A percentile compares a stretch with the other conserved stretches of the same genome.
phyloP scores from a whole-genome alignment of 495 filamentous ascomycete species.

The Neurospora cerealis region DNA sequence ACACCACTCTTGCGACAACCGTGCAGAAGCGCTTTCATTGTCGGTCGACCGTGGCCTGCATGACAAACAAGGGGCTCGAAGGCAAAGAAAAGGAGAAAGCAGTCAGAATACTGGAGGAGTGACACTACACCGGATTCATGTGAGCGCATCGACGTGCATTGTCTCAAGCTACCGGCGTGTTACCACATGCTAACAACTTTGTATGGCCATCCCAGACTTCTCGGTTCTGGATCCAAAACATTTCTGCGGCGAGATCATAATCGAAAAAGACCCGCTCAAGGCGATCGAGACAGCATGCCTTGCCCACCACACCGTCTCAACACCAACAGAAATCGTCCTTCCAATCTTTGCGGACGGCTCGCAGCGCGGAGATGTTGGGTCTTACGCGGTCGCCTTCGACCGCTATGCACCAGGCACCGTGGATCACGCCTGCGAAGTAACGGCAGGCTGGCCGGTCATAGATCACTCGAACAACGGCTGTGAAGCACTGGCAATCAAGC shows the following conservation, averaged over 20 bases:
- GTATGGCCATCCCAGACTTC: neutral
- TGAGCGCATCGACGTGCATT: too few relatives aligned
- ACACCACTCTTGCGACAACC: too few relatives aligned
- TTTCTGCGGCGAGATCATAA: neutral
- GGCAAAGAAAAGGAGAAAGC: too few relatives aligned
- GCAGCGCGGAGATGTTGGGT: accelerated
- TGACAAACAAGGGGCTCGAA: too few relatives aligned
- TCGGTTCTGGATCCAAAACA: neutral
- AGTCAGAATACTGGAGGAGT: too few relatives aligned
- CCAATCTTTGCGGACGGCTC: neutral
- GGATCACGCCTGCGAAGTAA: neutral
- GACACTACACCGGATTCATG: too few relatives aligned
- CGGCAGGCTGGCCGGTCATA: neutral
- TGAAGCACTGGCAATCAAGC: neutral
- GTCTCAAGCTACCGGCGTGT: too few relatives aligned
- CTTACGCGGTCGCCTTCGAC: neutral
- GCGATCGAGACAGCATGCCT: neutral
- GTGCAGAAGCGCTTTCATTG: too few relatives aligned
- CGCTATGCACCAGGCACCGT: neutral
- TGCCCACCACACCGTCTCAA: neutral
- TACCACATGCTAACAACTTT: neutral
- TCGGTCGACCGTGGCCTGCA: too few relatives aligned
- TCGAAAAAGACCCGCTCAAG: neutral
- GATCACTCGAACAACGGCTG: neutral
- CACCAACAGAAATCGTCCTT: neutral